Evolutionary conservation across 208 protist species (phyloP).

Genomic region (Polymyxa betae): DNA sequence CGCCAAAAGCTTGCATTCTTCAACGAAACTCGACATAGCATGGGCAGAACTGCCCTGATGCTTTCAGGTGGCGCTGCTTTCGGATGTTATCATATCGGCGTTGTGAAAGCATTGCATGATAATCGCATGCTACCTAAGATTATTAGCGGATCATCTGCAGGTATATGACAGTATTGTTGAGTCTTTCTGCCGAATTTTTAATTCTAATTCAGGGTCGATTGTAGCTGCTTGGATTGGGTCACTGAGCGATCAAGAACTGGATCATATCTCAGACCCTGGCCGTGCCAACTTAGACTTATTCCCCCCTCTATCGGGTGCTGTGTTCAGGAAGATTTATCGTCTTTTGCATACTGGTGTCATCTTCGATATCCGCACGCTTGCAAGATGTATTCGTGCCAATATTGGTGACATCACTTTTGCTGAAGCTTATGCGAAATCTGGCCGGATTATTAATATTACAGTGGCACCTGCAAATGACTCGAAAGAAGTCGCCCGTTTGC

Average conservation of each 20-base stretch:
- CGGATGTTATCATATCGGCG: conserved; percentile 40
- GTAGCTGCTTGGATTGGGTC: neutral
- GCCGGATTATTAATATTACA: conserved; percentile 14
- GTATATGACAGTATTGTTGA: no score
- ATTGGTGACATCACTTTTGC: conserved; percentile 53
- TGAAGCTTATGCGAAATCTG: conserved; percentile 16
- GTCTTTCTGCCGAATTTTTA: no score
- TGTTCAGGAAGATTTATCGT: neutral
- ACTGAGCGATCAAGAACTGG: neutral
- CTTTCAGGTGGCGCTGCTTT: conserved; percentile 3
- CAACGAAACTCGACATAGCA: conserved; percentile 14
- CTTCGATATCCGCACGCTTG: conserved; percentile 10
- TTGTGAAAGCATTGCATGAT: neutral
- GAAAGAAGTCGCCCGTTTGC: neutral
- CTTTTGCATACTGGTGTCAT: conserved; percentile 2
- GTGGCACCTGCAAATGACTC: conserved; percentile 6
- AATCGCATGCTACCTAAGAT: conserved; percentile 40
- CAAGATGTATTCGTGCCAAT: neutral
- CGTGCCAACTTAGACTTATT: neutral
- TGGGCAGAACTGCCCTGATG: conserved; percentile 22
- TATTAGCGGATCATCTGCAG: neutral
- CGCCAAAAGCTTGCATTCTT: conserved; percentile 35
- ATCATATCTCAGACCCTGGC: neutral
- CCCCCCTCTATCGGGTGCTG: neutral
- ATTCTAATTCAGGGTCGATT: no score